Percentiles rank a stretch among this genome's conserved stretches.
phyloP scores from a whole-genome alignment of 1,284 basidiomycete species.

The Tausonia pullulans region DNA sequence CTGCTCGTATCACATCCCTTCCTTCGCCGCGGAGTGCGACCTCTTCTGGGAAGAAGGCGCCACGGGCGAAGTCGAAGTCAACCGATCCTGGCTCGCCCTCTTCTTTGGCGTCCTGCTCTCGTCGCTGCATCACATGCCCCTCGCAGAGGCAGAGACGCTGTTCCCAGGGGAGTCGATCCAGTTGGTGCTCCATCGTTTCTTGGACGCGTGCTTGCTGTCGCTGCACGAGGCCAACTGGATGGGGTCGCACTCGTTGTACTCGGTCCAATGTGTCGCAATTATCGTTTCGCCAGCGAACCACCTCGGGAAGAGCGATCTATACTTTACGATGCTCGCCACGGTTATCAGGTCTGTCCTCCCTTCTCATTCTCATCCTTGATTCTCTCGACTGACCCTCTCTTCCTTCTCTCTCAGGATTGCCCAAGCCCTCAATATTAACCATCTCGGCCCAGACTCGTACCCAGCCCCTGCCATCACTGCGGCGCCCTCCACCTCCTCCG shows the following conservation, averaged over 20 bases:
- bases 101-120: conserved; percentile 19
- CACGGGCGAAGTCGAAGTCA: conserved; percentile 20
- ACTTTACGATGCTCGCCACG: conserved; percentile 20
- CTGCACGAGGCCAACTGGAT: conserved; percentile 21
- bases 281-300: conserved; percentile 19
- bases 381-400: neutral
- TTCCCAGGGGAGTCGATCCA: conserved; percentile 15
- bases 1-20: conserved; percentile 16
- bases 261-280: conserved; percentile 20
- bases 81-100: conserved; percentile 20
- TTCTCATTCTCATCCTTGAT: neutral
- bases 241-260: conserved; percentile 16
- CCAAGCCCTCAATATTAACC: conserved; percentile 18
- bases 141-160: neutral
- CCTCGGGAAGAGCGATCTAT: conserved; percentile 20
- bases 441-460: conserved; percentile 17
- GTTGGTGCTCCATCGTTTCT: conserved; percentile 11
- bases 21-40: conserved; percentile 19
- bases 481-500: too few species aligned
- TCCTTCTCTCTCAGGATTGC: conserved; percentile 14
- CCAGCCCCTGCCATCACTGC: neutral
- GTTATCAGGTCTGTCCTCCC: conserved; percentile 14
- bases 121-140: conserved; percentile 19
- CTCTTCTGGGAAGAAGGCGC: conserved; percentile 20
- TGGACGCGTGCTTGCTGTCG: conserved; percentile 14